Base-by-base conservation (phyloP, 1,284 basidiomycete genomes). In the Puccinia polysora region DNA sequence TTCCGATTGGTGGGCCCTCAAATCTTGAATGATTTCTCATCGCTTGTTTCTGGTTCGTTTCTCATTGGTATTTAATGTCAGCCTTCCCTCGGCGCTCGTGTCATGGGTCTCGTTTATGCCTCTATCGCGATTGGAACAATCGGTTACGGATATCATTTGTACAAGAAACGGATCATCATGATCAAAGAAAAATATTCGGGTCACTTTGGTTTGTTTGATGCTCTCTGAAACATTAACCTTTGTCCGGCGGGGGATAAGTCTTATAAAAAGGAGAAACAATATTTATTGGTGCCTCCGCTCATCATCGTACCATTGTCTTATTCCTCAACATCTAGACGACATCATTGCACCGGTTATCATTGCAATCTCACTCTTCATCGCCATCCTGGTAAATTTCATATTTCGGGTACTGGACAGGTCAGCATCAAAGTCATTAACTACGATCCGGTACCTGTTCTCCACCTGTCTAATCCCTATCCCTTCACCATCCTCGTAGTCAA, bases 371-470 rank as follows among this genome's bases (percentile, higher is more conserved):
- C 58, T 70, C 43, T 70, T 70, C 58, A 15, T 62, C 28, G 67
- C 67, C 14, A 70, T 70, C 36, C 47, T 62, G 18, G 40, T 70
- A 7, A 70, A 70, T 62, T 70, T 70, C 43, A 52, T 62, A 15
- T 59, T 70, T 10, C 67, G 67, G 14, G 56, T 45, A 5, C n/a
- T 62, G 5, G 67, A 70, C 49, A 45, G 49, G 67, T 70, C 28
- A 60, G 67, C 32, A 23, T 15, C 18, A 0, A 4, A 7, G 15
- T 40, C 14, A n/a, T 38, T 25, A 1, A 7, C 10, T 6, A 55
- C 20, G 14, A 30, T 25, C 47, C 10, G 30, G 25, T 28, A 15
- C 15, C 15, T 59, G 28, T 59, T 50, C 18, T 43, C 20, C 14
- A 20, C 36, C 49, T 8, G 5, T 8, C 34, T 67, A 28, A 55